phyloP scores from a whole-genome alignment of 2,329 filamentous ascomycete species.

The Colletotrichum tofieldiae region DNA sequence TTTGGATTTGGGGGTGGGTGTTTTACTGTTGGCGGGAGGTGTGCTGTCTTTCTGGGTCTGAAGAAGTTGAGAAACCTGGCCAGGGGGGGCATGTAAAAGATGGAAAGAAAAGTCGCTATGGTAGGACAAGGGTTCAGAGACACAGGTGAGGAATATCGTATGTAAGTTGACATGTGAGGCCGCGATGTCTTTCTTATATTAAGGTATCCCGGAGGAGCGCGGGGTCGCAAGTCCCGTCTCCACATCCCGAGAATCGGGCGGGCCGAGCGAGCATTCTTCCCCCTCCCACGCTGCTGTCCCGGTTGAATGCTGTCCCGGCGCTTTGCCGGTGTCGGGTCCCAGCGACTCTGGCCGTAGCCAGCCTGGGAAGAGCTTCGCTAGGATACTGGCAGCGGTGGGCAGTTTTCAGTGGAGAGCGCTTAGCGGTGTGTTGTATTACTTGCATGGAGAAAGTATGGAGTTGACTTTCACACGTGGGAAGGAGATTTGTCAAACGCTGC shows the following conservation, averaged over 20 bases:
- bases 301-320: constrained; percentile 42
- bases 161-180: not conserved
- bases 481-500: not conserved
- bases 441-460: constrained; percentile 16
- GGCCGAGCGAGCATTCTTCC: constrained; percentile 27
- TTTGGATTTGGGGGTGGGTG: constrained; percentile 45
- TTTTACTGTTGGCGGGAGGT: not conserved
- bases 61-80: constrained; percentile 2
- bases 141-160: not conserved
- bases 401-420: constrained; percentile 8
- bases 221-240: constrained; percentile 41
- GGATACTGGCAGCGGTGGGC: constrained; percentile 5
- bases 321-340: constrained; percentile 1
- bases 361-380: not conserved
- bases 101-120: not conserved
- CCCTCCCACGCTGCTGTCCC: constrained; percentile 16
- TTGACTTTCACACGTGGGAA: not conserved
- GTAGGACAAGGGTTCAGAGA: not conserved
- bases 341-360: not conserved
- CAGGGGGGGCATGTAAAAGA: constrained; percentile 16
- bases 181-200: constrained; percentile 13
- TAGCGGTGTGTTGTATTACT: not conserved
- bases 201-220: constrained; percentile 25
- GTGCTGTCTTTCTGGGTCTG: constrained; percentile 4
- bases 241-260: constrained; percentile 40